Percentiles rank a stretch among this genome's conserved stretches.
phyloP scores from a whole-genome alignment of 106 monocot genomes.

The Dioscorea alata region DNA sequence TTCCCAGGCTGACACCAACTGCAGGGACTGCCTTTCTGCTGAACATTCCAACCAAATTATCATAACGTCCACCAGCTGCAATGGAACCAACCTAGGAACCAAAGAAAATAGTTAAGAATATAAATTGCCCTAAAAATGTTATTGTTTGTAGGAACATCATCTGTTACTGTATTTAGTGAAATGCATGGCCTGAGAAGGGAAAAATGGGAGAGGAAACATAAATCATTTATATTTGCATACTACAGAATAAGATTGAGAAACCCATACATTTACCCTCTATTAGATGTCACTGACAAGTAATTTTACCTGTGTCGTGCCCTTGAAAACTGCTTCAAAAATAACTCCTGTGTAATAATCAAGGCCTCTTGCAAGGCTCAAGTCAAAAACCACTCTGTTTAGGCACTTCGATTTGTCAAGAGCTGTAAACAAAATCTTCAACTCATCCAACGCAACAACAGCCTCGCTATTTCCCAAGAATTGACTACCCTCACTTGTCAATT shows the following conservation, averaged over 20 bases:
- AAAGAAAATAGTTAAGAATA: not conserved
- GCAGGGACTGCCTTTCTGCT: slow-evolving; percentile 96
- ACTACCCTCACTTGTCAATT: slow-evolving; percentile 58
- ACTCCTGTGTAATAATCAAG: slow-evolving; percentile 99
- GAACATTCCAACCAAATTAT: slow-evolving; percentile 98
- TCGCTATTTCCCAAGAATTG: slow-evolving; percentile 53
- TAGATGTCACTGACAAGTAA: not conserved
- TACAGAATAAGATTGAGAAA: no score
- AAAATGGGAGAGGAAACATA: no score
- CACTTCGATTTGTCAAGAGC: slow-evolving; percentile 69
- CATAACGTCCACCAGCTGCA: slow-evolving; percentile 96
- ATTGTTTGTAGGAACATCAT: no score
- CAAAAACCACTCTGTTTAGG: slow-evolving; percentile 76
- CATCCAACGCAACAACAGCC: slow-evolving; percentile 62
- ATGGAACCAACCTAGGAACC: slow-evolving; percentile 87
- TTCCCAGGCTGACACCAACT: slow-evolving; percentile 95
- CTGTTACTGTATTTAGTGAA: no score
- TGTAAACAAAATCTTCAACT: slow-evolving; percentile 75
- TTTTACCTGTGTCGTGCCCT: slow-evolving; percentile 81
- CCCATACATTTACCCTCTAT: no score
- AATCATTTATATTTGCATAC: no score
- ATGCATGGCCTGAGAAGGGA: no score
- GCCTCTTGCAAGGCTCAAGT: slow-evolving; percentile 97
- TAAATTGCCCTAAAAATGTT: no score
- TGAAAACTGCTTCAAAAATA: slow-evolving; percentile 94